These are phyloP conservation scores for Trametes maxima DNA, from an alignment of 768 basidiomycete species.

Conservation along the genomic window DNA sequence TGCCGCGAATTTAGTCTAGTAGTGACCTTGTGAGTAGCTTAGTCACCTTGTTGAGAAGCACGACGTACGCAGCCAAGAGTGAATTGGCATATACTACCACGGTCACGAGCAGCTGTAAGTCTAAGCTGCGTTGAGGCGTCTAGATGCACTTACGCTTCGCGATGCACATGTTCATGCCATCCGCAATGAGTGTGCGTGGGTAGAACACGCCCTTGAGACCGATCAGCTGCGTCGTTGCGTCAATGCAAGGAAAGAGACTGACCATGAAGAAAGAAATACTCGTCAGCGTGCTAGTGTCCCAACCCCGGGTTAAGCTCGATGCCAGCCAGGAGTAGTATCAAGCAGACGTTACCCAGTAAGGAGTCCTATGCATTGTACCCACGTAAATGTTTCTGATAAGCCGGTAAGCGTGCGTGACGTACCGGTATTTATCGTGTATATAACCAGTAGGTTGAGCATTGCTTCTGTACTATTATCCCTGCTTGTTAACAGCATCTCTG, in stretches of 20 bases:
- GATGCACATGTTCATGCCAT: background rate
- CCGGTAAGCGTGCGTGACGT: background rate
- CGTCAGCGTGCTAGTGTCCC: too few relatives aligned
- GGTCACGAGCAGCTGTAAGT: too few relatives aligned
- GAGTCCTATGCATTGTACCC: too few relatives aligned
- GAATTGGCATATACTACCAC: background rate
- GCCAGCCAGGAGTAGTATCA: too few relatives aligned
- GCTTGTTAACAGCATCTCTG: background rate
- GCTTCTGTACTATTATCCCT: background rate
- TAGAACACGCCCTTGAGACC: background rate
- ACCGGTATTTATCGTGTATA: conserved; percentile 2
- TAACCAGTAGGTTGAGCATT: background rate
- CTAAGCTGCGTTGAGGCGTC: too few relatives aligned
- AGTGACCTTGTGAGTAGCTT: background rate
- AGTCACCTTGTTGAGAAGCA: background rate
- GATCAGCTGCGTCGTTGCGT: background rate
- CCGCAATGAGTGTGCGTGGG: background rate
- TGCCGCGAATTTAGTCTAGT: background rate
- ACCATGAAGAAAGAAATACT: background rate
- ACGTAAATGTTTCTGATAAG: too few relatives aligned
- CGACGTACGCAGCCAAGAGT: background rate
- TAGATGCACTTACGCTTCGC: background rate
- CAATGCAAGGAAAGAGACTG: background rate
- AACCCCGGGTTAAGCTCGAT: too few relatives aligned
- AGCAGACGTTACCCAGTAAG: too few relatives aligned